Evolutionary conservation across 1,139 yeast genomes (phyloP).

Genomic region (Protomyces arabidopsidicola): DNA sequence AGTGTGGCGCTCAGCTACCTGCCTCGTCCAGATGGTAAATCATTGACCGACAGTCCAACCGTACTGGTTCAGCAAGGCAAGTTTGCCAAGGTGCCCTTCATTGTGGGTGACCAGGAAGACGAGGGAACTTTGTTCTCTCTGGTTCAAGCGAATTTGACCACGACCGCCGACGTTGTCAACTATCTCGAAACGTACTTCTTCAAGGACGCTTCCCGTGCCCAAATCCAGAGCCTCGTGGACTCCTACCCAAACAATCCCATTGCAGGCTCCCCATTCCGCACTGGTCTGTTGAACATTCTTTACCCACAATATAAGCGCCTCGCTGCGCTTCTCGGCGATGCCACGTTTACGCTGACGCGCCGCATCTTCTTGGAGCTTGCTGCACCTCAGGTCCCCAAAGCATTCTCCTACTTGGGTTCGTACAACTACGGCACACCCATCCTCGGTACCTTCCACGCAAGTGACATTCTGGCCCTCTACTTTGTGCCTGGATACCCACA

Average conservation of each 20-base stretch:
- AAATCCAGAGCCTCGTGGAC: neutral
- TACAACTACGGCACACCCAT: neutral
- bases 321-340: constrained; percentile 1
- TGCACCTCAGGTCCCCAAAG: neutral
- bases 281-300: neutral
- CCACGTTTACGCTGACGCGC: neutral
- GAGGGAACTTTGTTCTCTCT: neutral
- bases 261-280: neutral
- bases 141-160: neutral
- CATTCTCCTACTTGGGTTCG: neutral
- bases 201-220: neutral
- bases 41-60: neutral
- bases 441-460: neutral
- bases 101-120: neutral
- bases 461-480: neutral
- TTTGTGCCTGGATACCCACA: neutral
- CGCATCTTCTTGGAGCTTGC: neutral
- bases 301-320: constrained; percentile 1
- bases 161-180: neutral
- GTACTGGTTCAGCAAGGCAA: neutral
- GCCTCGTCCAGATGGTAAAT: neutral
- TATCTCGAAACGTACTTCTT: neutral
- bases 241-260: neutral
- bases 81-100: neutral
- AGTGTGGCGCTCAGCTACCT: neutral